Evolutionary conservation across 129 eudicot genomes (phyloP).

Genomic region (Kitagawia praeruptora): DNA sequence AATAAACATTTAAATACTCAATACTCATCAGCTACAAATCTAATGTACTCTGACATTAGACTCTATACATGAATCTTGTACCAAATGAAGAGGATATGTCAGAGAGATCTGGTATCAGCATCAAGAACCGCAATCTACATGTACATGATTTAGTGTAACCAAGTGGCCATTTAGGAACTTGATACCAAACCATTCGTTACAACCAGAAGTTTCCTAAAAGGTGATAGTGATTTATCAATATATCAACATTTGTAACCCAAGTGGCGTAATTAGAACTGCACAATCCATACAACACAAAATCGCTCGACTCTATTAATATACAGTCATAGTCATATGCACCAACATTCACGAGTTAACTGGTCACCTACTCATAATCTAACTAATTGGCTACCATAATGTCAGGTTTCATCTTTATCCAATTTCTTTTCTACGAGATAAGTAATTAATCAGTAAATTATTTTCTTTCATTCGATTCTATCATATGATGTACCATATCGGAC

Average conservation of each 20-base stretch:
- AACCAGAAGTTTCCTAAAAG: not conserved
- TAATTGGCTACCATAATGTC: not conserved
- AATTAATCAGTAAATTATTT: too few species aligned
- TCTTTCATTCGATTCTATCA: too few species aligned
- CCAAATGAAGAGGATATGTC: not conserved
- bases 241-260: not conserved
- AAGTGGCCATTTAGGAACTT: not conserved
- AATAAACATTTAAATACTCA: too few species aligned
- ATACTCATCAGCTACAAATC: not conserved
- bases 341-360: conserved; percentile 1
- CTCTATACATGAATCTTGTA: too few species aligned
- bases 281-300: not conserved
- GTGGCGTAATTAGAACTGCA: not conserved
- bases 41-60: not conserved
- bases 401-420: not conserved
- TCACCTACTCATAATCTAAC: conserved; percentile 1
- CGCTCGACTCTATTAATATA: not conserved
- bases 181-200: conserved; percentile 1
- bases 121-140: not conserved
- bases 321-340: conserved; percentile 2
- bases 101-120: not conserved
- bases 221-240: not conserved
- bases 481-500: too few species aligned
- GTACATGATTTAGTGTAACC: not conserved
- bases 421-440: not conserved